phyloP scores from a whole-genome alignment of 306 rosid species.

The Vicia faba region DNA sequence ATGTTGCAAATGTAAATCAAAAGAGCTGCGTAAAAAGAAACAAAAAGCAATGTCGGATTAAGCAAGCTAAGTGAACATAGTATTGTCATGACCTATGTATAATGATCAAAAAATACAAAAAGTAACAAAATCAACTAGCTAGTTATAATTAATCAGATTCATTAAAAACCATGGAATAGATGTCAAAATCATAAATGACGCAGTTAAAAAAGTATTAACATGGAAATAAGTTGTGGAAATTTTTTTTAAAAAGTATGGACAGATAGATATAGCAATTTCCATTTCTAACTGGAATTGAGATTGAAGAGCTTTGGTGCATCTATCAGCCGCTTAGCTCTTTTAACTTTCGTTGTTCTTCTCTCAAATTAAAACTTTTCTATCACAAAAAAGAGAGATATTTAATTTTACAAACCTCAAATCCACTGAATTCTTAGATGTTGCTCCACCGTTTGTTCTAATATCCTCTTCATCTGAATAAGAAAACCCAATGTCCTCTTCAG shows the following conservation, averaged over 20 bases:
- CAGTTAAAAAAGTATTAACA: background rate
- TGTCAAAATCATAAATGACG: background rate
- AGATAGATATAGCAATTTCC: constrained; percentile 5
- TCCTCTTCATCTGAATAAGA: constrained; percentile 61
- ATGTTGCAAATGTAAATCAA: constrained; percentile 64
- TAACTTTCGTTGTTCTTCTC: constrained; percentile 13
- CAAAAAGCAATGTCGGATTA: constrained; percentile 28
- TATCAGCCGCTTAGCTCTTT: constrained; percentile 5
- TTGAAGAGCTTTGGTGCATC: constrained; percentile 1
- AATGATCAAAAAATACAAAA: constrained; percentile 11
- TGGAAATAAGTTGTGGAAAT: background rate
- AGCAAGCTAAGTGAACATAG: background rate
- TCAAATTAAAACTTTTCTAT: constrained; percentile 11
- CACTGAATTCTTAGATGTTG: constrained; percentile 43
- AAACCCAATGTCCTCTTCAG: constrained; percentile 50
- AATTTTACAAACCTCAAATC: constrained; percentile 54
- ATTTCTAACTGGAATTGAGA: constrained; percentile 10
- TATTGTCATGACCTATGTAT: constrained; percentile 6
- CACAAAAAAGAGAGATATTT: constrained; percentile 7
- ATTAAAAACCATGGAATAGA: background rate
- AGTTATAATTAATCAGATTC: background rate
- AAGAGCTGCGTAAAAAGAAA: constrained; percentile 53
- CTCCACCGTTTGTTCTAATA: constrained; percentile 35
- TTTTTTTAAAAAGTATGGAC: background rate
- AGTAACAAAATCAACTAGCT: constrained; percentile 4